phyloP scores from a whole-genome alignment of 345 rosid genomes.

The Kandelia obovata region DNA sequence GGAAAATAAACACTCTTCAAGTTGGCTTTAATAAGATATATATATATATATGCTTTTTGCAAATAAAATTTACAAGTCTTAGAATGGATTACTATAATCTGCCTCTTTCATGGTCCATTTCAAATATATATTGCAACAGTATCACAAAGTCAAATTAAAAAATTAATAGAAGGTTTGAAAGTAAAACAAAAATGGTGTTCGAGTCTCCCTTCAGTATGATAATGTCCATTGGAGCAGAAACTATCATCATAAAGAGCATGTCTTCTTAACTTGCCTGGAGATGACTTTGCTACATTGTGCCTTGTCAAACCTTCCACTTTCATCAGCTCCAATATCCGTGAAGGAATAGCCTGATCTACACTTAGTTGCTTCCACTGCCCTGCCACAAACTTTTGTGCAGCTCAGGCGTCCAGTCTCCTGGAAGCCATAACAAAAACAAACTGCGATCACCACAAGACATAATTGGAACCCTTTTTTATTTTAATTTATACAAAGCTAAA shows the following conservation, averaged over 20 bases:
- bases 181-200: not conserved
- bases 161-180: not conserved
- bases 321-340: constrained; percentile 93
- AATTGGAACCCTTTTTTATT: not conserved
- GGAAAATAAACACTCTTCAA: constrained; percentile 2
- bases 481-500: not conserved
- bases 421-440: constrained; percentile 12
- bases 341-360: constrained; percentile 90
- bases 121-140: too few relatives aligned
- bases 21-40: constrained; percentile 7
- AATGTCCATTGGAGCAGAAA: not conserved
- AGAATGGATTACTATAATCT: too few relatives aligned
- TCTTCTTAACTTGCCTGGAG: constrained; percentile 62
- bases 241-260: not conserved
- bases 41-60: not conserved
- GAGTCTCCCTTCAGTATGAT: not conserved
- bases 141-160: not conserved
- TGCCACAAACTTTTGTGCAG: constrained; percentile 87
- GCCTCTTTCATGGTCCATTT: too few relatives aligned
- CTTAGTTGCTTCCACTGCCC: constrained; percentile 92
- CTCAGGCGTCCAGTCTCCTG: constrained; percentile 93
- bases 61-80: not conserved
- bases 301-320: constrained; percentile 90
- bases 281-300: constrained; percentile 97
- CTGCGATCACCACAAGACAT: not conserved